phyloP scores from a whole-genome alignment of 257 asterid species.

The Agastache rugosa region DNA sequence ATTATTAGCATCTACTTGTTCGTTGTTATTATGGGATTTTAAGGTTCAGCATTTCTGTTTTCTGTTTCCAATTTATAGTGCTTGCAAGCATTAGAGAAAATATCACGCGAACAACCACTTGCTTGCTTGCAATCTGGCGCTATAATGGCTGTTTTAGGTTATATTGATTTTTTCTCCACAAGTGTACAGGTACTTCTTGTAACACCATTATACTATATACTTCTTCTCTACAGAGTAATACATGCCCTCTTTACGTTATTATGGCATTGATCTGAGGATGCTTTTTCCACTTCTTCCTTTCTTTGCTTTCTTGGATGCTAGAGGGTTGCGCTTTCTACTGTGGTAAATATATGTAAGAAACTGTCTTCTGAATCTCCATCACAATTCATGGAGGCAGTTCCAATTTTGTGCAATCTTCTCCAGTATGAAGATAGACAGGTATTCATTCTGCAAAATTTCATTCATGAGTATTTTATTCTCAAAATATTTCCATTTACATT shows the following conservation, averaged over 20 bases:
- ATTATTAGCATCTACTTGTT: constrained; percentile 7
- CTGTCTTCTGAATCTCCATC: constrained; percentile 71
- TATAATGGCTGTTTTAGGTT: constrained; percentile 82
- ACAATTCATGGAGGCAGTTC: constrained; percentile 91
- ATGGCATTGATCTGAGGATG: constrained; percentile 36
- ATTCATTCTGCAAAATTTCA: constrained; percentile 22
- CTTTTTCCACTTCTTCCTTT: constrained; percentile 15
- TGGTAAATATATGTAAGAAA: constrained; percentile 83
- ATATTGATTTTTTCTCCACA: constrained; percentile 91
- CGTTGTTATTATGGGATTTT: constrained; percentile 23
- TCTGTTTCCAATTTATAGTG: constrained; percentile 58
- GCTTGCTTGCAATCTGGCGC: constrained; percentile 95
- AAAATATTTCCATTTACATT: constrained; percentile 12
- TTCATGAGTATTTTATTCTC: constrained; percentile 9
- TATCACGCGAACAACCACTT: constrained; percentile 88
- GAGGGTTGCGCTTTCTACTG: constrained; percentile 95
- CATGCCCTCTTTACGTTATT: constrained; percentile 13
- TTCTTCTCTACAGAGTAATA: neutral
- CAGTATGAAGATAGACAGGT: constrained; percentile 94
- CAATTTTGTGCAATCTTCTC: constrained; percentile 88
- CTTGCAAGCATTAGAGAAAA: constrained; percentile 90
- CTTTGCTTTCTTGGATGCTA: constrained; percentile 41
- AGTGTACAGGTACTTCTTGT: constrained; percentile 79
- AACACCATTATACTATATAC: constrained; percentile 25
- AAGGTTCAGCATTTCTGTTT: constrained; percentile 5